Percentiles rank a stretch among this genome's conserved stretches.
Evolutionary conservation across 768 basidiomycete species (phyloP).

Genomic region (Mycena metata): DNA sequence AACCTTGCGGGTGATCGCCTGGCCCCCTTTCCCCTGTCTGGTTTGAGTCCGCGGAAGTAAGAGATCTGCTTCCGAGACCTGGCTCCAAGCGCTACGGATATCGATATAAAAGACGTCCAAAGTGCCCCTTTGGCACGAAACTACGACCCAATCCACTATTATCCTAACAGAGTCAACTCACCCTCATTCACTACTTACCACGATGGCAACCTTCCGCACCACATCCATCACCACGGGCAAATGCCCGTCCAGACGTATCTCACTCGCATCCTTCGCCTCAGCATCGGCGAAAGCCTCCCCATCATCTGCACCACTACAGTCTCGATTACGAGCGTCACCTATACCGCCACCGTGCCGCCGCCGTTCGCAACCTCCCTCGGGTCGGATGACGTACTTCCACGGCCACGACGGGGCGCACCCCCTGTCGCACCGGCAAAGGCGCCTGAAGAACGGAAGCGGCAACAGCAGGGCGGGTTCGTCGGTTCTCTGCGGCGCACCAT

Average conservation of each 20-base stretch:
- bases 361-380: constrained; percentile 24
- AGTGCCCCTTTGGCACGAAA: no score
- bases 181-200: background rate
- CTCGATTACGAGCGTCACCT: background rate
- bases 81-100: no score
- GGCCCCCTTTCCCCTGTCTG: no score
- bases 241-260: background rate
- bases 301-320: constrained; percentile 16
- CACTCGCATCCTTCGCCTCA: background rate
- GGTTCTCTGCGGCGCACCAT: background rate
- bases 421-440: background rate
- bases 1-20: no score
- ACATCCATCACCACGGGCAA: constrained; percentile 18
- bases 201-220: constrained; percentile 16
- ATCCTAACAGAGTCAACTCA: no score
- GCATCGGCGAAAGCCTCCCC: background rate
- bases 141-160: no score
- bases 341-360: constrained; percentile 21
- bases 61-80: no score
- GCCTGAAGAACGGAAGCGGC: background rate
- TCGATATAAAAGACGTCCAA: no score
- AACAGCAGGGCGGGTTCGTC: background rate
- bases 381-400: constrained; percentile 22
- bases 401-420: constrained; percentile 17
- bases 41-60: no score